Percentiles rank a stretch among this genome's conserved stretches.
phyloP scores from a whole-genome alignment of 139 green algal species.

The Micromonas commoda region DNA sequence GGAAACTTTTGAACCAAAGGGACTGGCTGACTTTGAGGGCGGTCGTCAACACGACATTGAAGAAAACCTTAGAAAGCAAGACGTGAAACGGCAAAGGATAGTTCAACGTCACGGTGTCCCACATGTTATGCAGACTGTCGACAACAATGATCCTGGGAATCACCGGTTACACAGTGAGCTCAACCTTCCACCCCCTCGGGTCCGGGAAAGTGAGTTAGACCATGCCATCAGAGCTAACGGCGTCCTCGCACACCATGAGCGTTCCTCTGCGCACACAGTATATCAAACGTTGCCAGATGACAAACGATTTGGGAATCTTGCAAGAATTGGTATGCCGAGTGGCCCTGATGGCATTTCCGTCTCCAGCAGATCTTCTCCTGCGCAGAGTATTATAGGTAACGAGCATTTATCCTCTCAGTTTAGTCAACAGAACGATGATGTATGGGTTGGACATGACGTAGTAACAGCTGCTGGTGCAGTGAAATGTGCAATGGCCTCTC shows the following conservation, averaged over 20 bases:
- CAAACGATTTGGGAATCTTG: background rate
- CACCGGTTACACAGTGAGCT: too few relatives aligned
- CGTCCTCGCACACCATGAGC: too few relatives aligned
- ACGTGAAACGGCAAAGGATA: conserved; percentile 56
- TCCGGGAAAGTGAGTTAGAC: too few relatives aligned
- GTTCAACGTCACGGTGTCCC: conserved; percentile 51
- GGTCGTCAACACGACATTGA: conserved; percentile 79
- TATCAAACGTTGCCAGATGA: background rate
- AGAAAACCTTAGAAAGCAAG: conserved; percentile 71
- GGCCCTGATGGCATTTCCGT: conserved; percentile 33
- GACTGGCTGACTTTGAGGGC: conserved; percentile 85
- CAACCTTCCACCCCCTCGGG: too few relatives aligned
- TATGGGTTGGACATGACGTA: background rate
- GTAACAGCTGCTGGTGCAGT: conserved; percentile 46
- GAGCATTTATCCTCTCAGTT: conserved; percentile 44
- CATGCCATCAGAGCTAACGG: too few relatives aligned
- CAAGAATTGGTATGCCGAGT: background rate
- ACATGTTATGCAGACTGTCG: conserved; percentile 23
- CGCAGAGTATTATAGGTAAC: conserved; percentile 80
- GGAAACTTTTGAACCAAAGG: conserved; percentile 77
- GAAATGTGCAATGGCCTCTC: conserved; percentile 50
- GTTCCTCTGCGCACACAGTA: too few relatives aligned
- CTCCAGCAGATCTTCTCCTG: too few relatives aligned
- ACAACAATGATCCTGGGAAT: conserved; percentile 14
- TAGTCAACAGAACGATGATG: conserved; percentile 3